A percentile compares a stretch with the other conserved stretches of the same genome.
Evolutionary conservation across 2,329 filamentous ascomycete genomes (phyloP).

Genomic region (Aspergillus tamarii): DNA sequence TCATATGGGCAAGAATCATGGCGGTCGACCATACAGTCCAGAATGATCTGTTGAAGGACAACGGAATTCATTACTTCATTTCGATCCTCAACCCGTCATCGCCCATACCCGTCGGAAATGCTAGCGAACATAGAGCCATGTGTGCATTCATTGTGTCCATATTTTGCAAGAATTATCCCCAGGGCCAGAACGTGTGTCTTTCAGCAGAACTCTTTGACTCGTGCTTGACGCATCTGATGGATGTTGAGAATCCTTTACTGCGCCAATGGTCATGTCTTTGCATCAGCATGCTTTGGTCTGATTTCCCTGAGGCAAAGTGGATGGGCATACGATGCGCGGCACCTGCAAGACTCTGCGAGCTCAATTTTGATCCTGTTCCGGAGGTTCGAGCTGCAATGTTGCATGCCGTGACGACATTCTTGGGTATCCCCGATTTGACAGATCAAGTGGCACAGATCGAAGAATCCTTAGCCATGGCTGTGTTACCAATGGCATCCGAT

Average conservation of each 20-base stretch:
- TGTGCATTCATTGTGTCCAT: constrained; percentile 97
- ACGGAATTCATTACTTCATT: constrained; percentile 95
- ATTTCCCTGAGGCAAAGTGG: constrained; percentile 93
- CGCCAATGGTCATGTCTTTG: constrained; percentile 96
- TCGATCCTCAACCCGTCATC: constrained; percentile 85
- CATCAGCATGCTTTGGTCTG: constrained; percentile 90
- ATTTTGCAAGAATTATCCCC: constrained; percentile 92
- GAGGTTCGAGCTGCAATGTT: constrained; percentile 94
- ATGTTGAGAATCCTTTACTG: constrained; percentile 83
- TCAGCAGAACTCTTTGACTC: constrained; percentile 87
- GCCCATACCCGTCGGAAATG: constrained; percentile 81
- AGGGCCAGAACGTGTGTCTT: constrained; percentile 89
- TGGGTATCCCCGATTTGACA: constrained; percentile 90
- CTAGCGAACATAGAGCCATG: constrained; percentile 96
- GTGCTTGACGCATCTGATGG: constrained; percentile 80
- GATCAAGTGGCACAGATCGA: constrained; percentile 90
- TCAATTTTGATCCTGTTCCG: constrained; percentile 82
- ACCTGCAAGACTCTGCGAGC: constrained; percentile 75
- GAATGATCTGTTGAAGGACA: constrained; percentile 91
- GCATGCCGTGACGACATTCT: constrained; percentile 88
- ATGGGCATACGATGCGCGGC: constrained; percentile 88
- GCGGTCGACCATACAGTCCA: constrained; percentile 95
- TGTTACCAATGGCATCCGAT: constrained; percentile 90
- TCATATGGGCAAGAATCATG: constrained; percentile 96
- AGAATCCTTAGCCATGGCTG: constrained; percentile 83